Evolutionary conservation across 371 early-diverging fungal species (phyloP), one percentile per base, ranked within the genome.

Genomic region (Circinella umbellata): DNA sequence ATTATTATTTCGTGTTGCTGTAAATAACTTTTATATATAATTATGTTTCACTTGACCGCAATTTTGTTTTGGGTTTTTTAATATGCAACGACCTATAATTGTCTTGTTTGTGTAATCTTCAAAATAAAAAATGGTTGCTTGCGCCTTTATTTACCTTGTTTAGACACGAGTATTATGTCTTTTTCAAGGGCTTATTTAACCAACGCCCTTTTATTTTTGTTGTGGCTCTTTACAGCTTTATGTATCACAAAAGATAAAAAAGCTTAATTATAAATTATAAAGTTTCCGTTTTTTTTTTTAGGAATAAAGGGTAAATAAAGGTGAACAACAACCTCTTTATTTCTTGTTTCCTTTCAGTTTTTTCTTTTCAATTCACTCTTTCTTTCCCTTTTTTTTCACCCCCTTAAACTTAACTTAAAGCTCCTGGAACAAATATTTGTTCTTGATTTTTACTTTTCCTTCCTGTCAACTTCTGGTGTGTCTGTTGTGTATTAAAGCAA

Each of bases 181-280:
- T 57, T 57, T 27, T 57, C 34, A 18, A 34, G 57, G 57, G 34
- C 20, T 27, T 27, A 57, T 57, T 57, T 6, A 34, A 57, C 20
- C 57, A 27, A 8, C 57, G 57, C 57, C 27, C 27, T 27, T 57
- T 34, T 34, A 27, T 17, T 34, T 18, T 18, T 34, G 57, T n/a
- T 57, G 57, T 57, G 57, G 57, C 20, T 10, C 57, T n/a, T 11
- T n/a, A 42, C 42, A 42, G 42, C 42, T 42, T 42, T 42, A 11
- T 3, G 42, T 42, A 42, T 11, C 6, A 42, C 42, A 6, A 11
- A 9, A 42, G 6, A 11, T 11, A 42, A 42, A 42, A 57, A 57
- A 57, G 57, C 57, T 57, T 57, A 57, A 17, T 57, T 57, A 57
- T 57, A 57, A 57, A 57, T 34, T 34, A 57, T 57, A 57, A 34